Evolutionary conservation across 148 eudicot genomes (phyloP).

Genomic region (Spergularia bocconei): DNA sequence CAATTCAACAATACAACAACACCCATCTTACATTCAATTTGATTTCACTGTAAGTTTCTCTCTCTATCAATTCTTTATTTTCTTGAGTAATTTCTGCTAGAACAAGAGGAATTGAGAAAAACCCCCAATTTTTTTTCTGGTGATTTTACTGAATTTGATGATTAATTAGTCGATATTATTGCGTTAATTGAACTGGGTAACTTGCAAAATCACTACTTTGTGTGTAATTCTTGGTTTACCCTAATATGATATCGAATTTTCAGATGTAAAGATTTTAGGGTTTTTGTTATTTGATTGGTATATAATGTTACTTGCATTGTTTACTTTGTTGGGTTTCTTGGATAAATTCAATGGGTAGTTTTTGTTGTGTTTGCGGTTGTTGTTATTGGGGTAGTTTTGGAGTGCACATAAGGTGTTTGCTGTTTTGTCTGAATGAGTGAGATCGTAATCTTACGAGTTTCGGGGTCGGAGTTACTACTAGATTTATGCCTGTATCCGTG

Average conservation of each 20-base stretch:
- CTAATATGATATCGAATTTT: background rate
- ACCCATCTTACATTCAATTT: background rate
- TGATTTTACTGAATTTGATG: background rate
- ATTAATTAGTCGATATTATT: background rate
- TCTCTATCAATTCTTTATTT: background rate
- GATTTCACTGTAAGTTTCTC: background rate
- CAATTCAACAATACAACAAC: too few relatives aligned
- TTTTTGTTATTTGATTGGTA: background rate
- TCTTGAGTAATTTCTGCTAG: too few relatives aligned
- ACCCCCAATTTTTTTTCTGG: background rate
- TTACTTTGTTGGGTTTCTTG: background rate
- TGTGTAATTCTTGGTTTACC: background rate
- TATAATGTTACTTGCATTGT: background rate
- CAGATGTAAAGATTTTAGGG: background rate
- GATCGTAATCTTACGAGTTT: background rate
- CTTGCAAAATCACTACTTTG: background rate
- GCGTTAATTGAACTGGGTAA: background rate
- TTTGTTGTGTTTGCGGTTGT: background rate
- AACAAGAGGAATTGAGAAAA: background rate
- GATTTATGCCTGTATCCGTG: background rate
- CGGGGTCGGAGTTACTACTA: background rate
- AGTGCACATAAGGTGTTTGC: conserved; percentile 20
- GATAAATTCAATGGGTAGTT: background rate
- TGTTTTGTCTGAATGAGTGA: conserved; percentile 13
- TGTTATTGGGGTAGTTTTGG: background rate